Evolutionary conservation across 495 filamentous ascomycete genomes (phyloP).

Genomic region (Trichocladium antarcticum): DNA sequence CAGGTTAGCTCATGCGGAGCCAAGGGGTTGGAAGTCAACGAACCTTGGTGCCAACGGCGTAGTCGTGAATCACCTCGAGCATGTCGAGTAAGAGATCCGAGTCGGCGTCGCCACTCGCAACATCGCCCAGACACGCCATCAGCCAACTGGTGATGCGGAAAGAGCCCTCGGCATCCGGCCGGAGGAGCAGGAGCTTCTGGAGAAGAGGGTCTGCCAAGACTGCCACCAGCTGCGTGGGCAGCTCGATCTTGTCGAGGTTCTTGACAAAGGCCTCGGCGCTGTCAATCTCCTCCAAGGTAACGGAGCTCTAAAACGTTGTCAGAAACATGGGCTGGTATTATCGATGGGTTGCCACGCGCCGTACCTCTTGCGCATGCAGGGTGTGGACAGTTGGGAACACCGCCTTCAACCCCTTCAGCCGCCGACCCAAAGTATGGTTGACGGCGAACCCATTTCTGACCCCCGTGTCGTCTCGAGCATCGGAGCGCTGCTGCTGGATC

Average conservation of each 20-base stretch:
- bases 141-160: conserved; percentile 58
- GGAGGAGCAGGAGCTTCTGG: conserved; percentile 61
- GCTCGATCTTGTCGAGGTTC: conserved; percentile 66
- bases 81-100: conserved; percentile 43
- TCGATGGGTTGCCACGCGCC: neutral
- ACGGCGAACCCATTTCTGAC: conserved; percentile 41
- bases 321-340: neutral
- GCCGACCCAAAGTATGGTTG: conserved; percentile 36
- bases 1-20: neutral
- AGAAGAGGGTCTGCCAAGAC: conserved; percentile 63
- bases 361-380: conserved; percentile 54
- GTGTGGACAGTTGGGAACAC: conserved; percentile 64
- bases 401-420: conserved; percentile 32
- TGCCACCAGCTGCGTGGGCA: conserved; percentile 72
- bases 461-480: conserved; percentile 31
- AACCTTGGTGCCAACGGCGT: conserved; percentile 56
- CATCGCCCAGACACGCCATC: conserved; percentile 46
- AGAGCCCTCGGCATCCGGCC: conserved; percentile 45
- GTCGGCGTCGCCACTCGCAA: conserved; percentile 42
- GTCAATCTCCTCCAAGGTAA: conserved; percentile 72
- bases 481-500: conserved; percentile 50
- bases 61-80: conserved; percentile 47
- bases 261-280: conserved; percentile 59
- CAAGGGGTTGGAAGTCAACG: neutral
- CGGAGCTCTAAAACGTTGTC: conserved; percentile 37